Base-by-base conservation (phyloP, 208 protist species). In the Trichomonas vaginalis region DNA sequence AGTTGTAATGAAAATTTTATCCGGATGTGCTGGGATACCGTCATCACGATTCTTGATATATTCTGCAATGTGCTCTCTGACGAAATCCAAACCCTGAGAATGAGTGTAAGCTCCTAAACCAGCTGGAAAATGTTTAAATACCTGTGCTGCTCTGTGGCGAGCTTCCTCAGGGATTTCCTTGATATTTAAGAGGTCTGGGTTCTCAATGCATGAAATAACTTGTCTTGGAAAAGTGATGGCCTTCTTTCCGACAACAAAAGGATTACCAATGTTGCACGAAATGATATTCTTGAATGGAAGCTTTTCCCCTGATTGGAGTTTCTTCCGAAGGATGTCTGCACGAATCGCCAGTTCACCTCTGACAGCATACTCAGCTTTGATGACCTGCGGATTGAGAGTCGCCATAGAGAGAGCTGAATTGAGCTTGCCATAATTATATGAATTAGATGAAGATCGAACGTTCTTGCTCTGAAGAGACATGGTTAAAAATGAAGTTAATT, bases 231-330 rank as follows among this genome's bases (percentile, higher is more conserved):
- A 99, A 12, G 99, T 99, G 17, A 99, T 96, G 23, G 99, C 98
- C 96, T 98, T 97, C 97, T 99, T 99, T 45, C 98, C 96, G 27
- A 99, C 96, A 97, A 96, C 87, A 35, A 95, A 80, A 39, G 82
- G 96, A n/a, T 95, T 96, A 70, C 95, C 99, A 97, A 99, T 99
- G 97, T 99, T 99, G 97, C 99, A 99, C 96, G 98, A 98, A 90
- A 99, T 97, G 32, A 99, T 97, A 70, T 98, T 96, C 21, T 98
- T 96, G 95, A 98, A 98, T 49, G 98, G 98, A 21, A 98, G 79
- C 2, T 49, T 79, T 17, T 47, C 87, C 21, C 96, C 35, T 39
- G 96, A 90, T 23, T 82, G 45, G 6, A 98, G 12, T 70, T 97
- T 45, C 39, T 83, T 35, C n/a, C 96, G 96, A 46, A 98, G 49